Percentiles rank a stretch among this genome's conserved stretches.
phyloP scores from a whole-genome alignment of 108 stramenopile genomes.

The Craspedostauros australis region DNA sequence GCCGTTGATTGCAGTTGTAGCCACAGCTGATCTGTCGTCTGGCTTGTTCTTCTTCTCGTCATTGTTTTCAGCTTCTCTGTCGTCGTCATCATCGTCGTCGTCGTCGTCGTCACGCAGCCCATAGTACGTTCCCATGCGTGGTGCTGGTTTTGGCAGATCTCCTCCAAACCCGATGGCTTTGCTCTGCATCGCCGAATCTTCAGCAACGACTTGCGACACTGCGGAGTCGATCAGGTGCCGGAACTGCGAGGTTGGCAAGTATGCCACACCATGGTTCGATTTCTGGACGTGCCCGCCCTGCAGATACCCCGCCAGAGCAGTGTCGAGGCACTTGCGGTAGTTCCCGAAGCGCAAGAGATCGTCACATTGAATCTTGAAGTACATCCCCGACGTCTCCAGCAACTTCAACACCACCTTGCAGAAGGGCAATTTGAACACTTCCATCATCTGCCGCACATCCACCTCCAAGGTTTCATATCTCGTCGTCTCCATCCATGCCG shows the following conservation, averaged over 20 bases:
- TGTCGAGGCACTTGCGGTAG: slow-evolving; percentile 30
- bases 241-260: not conserved
- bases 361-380: not conserved
- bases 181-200: not conserved
- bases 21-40: not conserved
- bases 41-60: not conserved
- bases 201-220: not conserved
- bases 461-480: not conserved
- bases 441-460: not conserved
- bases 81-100: not conserved
- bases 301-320: slow-evolving; percentile 28
- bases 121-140: no score
- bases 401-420: slow-evolving; percentile 17
- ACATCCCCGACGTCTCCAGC: slow-evolving; percentile 20
- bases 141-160: no score
- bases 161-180: not conserved
- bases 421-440: slow-evolving; percentile 14
- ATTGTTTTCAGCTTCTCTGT: not conserved
- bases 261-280: slow-evolving; percentile 1
- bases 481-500: slow-evolving; percentile 15
- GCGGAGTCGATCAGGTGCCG: not conserved
- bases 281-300: slow-evolving; percentile 14
- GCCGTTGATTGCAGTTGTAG: not conserved
- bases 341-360: slow-evolving; percentile 3
- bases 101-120: no score